Evolutionary conservation across 2,329 filamentous ascomycete genomes (phyloP).

Genomic region (Alternaria panax): DNA sequence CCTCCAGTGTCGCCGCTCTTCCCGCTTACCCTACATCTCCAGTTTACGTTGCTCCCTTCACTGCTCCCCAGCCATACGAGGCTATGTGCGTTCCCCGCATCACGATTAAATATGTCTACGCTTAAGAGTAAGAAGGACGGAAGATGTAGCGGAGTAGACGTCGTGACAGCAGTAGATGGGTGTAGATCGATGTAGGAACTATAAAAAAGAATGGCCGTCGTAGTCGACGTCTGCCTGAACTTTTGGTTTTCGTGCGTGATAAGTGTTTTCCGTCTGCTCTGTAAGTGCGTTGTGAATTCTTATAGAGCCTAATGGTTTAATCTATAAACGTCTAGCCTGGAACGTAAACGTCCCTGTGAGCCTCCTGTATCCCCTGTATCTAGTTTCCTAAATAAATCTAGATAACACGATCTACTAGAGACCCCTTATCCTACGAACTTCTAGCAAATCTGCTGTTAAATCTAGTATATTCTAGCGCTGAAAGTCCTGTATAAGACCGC

Average conservation of each 20-base stretch:
- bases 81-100: slow-evolving; percentile 26
- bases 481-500: slow-evolving; percentile 17
- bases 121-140: slow-evolving; percentile 26
- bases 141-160: slow-evolving; percentile 26
- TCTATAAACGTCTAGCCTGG: slow-evolving; percentile 7
- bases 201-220: slow-evolving; percentile 23
- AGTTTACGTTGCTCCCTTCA: slow-evolving; percentile 28
- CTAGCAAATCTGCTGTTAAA: slow-evolving; percentile 15
- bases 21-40: slow-evolving; percentile 31
- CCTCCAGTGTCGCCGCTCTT: slow-evolving; percentile 21
- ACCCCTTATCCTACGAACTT: slow-evolving; percentile 2
- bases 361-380: slow-evolving; percentile 7
- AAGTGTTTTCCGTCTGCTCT: slow-evolving; percentile 26
- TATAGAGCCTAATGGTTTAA: slow-evolving; percentile 17
- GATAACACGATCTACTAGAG: slow-evolving; percentile 15
- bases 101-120: slow-evolving; percentile 27
- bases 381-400: slow-evolving; percentile 13
- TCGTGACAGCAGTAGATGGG: slow-evolving; percentile 28
- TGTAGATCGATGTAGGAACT: slow-evolving; percentile 25
- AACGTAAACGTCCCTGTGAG: slow-evolving; percentile 16
- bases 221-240: slow-evolving; percentile 23
- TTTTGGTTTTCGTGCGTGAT: slow-evolving; percentile 29
- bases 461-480: slow-evolving; percentile 14
- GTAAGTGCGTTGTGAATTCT: slow-evolving; percentile 21
- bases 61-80: slow-evolving; percentile 25